Percentiles rank a stretch among this genome's conserved stretches.
Evolutionary conservation across 2,329 filamentous ascomycete genomes (phyloP).

Genomic region (Neofusicoccum kwambonambiense): DNA sequence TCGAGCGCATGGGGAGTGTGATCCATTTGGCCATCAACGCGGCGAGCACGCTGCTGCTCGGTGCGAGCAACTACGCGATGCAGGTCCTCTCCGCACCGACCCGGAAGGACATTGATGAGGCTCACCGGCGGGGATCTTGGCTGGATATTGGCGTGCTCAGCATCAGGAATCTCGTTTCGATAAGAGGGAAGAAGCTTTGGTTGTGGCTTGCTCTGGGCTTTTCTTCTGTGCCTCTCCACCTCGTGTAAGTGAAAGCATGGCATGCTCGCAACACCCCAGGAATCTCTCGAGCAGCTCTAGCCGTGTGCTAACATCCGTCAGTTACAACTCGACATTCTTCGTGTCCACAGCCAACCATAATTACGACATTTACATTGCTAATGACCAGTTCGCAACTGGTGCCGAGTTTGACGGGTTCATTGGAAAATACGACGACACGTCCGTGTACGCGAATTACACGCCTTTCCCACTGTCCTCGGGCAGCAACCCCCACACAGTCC

Average conservation of each 20-base stretch:
- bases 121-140: slow-evolving; percentile 44
- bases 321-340: slow-evolving; percentile 30
- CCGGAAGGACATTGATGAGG: slow-evolving; percentile 48
- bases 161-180: slow-evolving; percentile 35
- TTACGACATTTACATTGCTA: slow-evolving; percentile 23
- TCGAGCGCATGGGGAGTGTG: slow-evolving; percentile 17
- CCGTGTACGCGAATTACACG: neutral
- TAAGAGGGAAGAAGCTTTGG: slow-evolving; percentile 22
- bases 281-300: too few relatives aligned
- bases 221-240: slow-evolving; percentile 37
- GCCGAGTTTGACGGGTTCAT: slow-evolving; percentile 12
- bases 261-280: neutral
- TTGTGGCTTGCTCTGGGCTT: slow-evolving; percentile 28
- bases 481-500: neutral
- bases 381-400: slow-evolving; percentile 19
- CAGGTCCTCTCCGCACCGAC: slow-evolving; percentile 53
- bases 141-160: slow-evolving; percentile 49
- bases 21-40: slow-evolving; percentile 51
- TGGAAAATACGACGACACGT: neutral
- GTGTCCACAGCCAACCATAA: slow-evolving; percentile 21
- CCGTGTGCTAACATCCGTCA: slow-evolving; percentile 12
- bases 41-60: slow-evolving; percentile 46
- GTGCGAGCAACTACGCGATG: slow-evolving; percentile 53
- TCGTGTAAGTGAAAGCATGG: slow-evolving; percentile 29
- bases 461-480: neutral